Conservation (phyloP, 176 grass and related monocot genomes). For the Oryza brachyantha region DNA sequence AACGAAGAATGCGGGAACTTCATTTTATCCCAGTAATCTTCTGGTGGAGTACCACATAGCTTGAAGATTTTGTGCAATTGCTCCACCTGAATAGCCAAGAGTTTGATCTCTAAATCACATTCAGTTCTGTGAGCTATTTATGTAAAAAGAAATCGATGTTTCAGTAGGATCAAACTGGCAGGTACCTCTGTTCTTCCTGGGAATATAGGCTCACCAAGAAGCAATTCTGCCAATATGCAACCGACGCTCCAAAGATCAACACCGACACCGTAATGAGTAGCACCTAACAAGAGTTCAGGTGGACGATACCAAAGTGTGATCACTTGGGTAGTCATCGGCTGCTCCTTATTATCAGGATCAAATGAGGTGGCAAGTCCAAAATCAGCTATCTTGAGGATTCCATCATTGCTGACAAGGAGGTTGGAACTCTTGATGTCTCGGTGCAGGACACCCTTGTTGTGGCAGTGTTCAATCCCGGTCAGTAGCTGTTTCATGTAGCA, state of each 20-base stretch:
- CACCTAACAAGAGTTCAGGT: constrained; percentile 84
- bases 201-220: constrained; percentile 71
- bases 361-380: constrained; percentile 81
- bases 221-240: constrained; percentile 84
- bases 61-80: constrained; percentile 98
- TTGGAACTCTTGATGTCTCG: constrained; percentile 97
- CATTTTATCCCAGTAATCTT: constrained; percentile 75
- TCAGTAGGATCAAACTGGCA: neutral
- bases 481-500: constrained; percentile 93
- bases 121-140: neutral
- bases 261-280: constrained; percentile 70
- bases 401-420: constrained; percentile 69
- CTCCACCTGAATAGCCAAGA: constrained; percentile 65
- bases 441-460: constrained; percentile 72
- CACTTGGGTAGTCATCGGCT: constrained; percentile 81
- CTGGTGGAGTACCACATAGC: constrained; percentile 82
- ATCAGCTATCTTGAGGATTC: constrained; percentile 93
- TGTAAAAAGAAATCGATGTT: neutral
- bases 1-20: constrained; percentile 67
- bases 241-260: constrained; percentile 98
- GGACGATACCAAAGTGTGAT: constrained; percentile 99
- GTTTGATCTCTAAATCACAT: neutral
- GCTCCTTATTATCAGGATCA: constrained; percentile 43
- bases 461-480: constrained; percentile 82
- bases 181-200: constrained; percentile 85